Evolutionary conservation across 2,329 filamentous ascomycete genomes (phyloP), one percentile per base, ranked within the genome.

Genomic region (Fusarium tuaranense): DNA sequence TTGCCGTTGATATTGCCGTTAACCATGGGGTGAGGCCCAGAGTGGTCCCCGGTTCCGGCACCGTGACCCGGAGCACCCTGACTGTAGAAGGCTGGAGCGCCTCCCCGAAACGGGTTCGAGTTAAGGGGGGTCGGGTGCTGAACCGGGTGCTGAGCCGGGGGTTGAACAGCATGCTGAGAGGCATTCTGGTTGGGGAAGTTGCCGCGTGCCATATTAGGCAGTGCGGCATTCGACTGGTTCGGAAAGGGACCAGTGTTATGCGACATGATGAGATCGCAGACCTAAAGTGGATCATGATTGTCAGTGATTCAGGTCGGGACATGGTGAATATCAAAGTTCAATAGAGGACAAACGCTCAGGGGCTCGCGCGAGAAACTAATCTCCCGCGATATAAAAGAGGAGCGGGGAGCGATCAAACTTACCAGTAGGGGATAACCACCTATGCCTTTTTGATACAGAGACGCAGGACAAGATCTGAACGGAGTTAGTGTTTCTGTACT

Each of bases 91-190:
- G 41, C 30, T 46, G 48, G 36, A 1, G 41, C 39, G 4, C 36
- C 32, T 7, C 36, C 4, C 63, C 27, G 46, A 39, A 75, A 72
- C 16, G 65, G 72, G 6, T 75, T 57, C 3, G 72, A 72, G 32
- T 25, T 22, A 5, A 74, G 36, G 5, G 72, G 72, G 34, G 34
- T 10, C 6, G 25, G 48, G 27, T 74, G 69, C 16, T 53, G 48
- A 10, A 18, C 18, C 6, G 25, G 48, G 27, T 74, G 69, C 16
- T 53, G 48, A 10, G 18, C 18, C 6, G 25, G 48, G 25, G 16
- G 25, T 30, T 53, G 48, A 13, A 53, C 25, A 7, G 25, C 25
- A 53, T 53, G 22, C 25, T 53, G 39, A 20, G n/a, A n/a, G 39
- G 39, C 39, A 44, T 20, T n/a, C 39, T 44, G 58, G 30, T 36